These are phyloP conservation scores for Nymphaea colorata DNA, from an alignment of 164 flowering plant genomes.

Conservation along the genomic window DNA sequence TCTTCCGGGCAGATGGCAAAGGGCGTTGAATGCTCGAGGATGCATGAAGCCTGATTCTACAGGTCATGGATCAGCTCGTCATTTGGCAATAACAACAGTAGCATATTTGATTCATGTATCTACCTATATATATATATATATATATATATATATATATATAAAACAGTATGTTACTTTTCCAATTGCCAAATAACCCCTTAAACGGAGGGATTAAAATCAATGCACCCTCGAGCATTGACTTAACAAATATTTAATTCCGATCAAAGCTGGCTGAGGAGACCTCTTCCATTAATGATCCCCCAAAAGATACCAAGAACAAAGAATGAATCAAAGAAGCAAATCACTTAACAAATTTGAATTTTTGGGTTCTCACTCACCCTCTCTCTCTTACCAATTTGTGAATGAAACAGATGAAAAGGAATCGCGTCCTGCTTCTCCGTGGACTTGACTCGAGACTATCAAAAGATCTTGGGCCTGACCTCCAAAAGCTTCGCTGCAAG, in stretches of 20 bases:
- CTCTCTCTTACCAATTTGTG: background rate
- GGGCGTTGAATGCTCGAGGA: background rate
- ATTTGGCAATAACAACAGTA: background rate
- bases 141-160: background rate
- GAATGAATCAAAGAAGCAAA: too few species aligned
- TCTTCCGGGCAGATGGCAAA: background rate
- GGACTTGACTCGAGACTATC: constrained; percentile 17
- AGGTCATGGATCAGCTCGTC: background rate
- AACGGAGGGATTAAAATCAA: background rate
- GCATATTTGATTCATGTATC: background rate
- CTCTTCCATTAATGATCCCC: too few species aligned
- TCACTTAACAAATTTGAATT: too few species aligned
- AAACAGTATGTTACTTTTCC: background rate
- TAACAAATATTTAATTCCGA: too few species aligned
- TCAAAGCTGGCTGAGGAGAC: too few species aligned
- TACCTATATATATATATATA: background rate
- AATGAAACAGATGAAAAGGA: constrained; percentile 10
- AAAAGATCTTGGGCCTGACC: constrained; percentile 11
- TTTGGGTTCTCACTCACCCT: too few species aligned
- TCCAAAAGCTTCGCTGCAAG: constrained; percentile 22
- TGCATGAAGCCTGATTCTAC: background rate
- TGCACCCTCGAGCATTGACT: background rate
- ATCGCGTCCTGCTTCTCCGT: constrained; percentile 7
- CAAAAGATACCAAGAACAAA: too few species aligned
- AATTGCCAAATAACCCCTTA: background rate